Evolutionary conservation across 2,329 filamentous ascomycete genomes (phyloP), one percentile per base, ranked within the genome.

Genomic region (Pseudocercospora macadamiae): DNA sequence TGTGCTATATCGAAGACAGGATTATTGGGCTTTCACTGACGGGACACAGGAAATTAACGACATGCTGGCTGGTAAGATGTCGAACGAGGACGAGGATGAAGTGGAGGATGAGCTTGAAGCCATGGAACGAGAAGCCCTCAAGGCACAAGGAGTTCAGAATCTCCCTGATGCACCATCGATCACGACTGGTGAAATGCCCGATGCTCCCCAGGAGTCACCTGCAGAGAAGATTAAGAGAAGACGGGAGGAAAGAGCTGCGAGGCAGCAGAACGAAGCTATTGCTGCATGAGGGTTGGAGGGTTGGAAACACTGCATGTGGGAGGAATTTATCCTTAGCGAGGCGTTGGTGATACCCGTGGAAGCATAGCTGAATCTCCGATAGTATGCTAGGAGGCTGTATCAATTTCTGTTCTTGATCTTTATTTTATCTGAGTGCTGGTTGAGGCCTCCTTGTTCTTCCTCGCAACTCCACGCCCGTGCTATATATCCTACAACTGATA

Each of bases 81-180:
- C 92, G 12, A 95, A 92, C 71, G 89, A 96, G 70, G 95, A 99
- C 75, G 95, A 99, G 75, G 93, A 97, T 71, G 95, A 97, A 71
- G 95, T 99, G 30, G 95, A 99, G 73, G 93, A 97, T 71, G 95
- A 99, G 77, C 80, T 99, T 53, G 91, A 90, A 55, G 88, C 87
- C 1, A 81, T 99, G 64, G 89, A 93, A 74, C 81, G 80, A 37
- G 86, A 93, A 70, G 74, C 86, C 54, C 51, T 28, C 10, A 49
- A 44, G 74, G 68, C 70, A 19, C 65, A 67, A 51, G 61, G 60
- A 6, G 63, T 68, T 32, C 60, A 65, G 3, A 63, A 51, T 19
- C 64, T 80, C 32, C 77, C 78, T n/a, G 70, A 76, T 57, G 73
- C 75, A 30, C 78, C 79, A 18, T 55, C 54, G 54, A 36, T 68